A percentile compares a stretch with the other conserved stretches of the same genome.
phyloP scores from a whole-genome alignment of 805 yeast species.

The Clavispora vitiphila region DNA sequence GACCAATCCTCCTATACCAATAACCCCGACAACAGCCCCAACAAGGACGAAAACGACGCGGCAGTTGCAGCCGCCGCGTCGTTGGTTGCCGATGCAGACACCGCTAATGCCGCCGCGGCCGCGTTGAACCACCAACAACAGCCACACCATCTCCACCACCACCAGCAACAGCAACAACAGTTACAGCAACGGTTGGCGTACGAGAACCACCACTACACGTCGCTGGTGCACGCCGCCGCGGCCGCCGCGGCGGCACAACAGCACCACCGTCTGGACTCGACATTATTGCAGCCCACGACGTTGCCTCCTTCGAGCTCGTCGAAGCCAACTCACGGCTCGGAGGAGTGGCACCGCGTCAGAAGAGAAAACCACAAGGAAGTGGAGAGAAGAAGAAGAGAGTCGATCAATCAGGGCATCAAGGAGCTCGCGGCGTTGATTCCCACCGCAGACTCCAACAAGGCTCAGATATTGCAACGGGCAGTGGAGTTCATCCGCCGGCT shows the following conservation, averaged over 20 bases:
- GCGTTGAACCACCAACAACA: conserved; percentile 21
- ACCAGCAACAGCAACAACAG: conserved; percentile 18
- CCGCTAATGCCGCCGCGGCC: conserved; percentile 18
- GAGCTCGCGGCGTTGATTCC: conserved; percentile 76
- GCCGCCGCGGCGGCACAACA: conserved; percentile 5
- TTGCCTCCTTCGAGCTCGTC: conserved; percentile 19
- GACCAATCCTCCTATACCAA: conserved; percentile 32
- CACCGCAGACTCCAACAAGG: conserved; percentile 80
- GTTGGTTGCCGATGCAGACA: conserved; percentile 22
- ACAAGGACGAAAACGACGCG: conserved; percentile 18
- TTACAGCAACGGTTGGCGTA: conserved; percentile 17
- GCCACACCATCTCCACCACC: conserved; percentile 17
- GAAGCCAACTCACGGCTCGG: conserved; percentile 69
- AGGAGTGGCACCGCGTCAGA: conserved; percentile 79
- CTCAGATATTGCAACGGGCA: conserved; percentile 82
- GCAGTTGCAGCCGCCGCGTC: conserved; percentile 27
- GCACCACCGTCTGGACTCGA: conserved; percentile 15
- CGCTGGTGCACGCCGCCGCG: conserved; percentile 12
- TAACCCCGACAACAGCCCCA: conserved; percentile 6
- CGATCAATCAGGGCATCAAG: conserved; percentile 81
- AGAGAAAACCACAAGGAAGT: conserved; percentile 94
- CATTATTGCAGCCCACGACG: conserved; percentile 31
- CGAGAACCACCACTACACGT: conserved; percentile 16
- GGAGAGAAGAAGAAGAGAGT: conserved; percentile 86
- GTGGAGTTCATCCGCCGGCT: conserved; percentile 86